These are phyloP conservation scores for Colletotrichum neosansevieriae DNA, from an alignment of 2,329 filamentous ascomycete species.

Conservation along the genomic window DNA sequence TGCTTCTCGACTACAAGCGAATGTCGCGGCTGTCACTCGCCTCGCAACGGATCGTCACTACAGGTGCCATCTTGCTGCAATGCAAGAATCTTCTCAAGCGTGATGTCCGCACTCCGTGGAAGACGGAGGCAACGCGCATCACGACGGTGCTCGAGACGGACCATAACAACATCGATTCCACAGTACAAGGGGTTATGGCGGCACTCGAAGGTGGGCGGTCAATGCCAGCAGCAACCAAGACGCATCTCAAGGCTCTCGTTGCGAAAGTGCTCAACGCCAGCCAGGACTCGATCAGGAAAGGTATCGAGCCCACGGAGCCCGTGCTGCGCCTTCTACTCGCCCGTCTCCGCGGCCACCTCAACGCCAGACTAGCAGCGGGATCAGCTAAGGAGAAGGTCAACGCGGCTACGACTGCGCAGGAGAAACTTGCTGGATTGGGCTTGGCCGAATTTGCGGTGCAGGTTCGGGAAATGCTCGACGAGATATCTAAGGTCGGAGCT, in stretches of 20 bases:
- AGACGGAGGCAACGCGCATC: constrained; percentile 78
- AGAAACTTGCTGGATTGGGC: constrained; percentile 76
- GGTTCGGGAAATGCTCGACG: constrained; percentile 77
- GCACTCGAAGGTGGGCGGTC: constrained; percentile 71
- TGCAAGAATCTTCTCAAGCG: constrained; percentile 87
- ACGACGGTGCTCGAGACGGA: constrained; percentile 74
- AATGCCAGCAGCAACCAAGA: constrained; percentile 74
- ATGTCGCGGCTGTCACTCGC: constrained; percentile 58
- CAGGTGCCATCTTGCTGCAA: constrained; percentile 80
- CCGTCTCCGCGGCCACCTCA: constrained; percentile 74
- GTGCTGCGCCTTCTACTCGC: constrained; percentile 76
- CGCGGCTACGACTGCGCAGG: constrained; percentile 75
- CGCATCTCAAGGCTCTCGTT: constrained; percentile 69
- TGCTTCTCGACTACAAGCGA: constrained; percentile 75
- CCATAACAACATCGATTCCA: constrained; percentile 62
- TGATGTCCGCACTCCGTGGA: constrained; percentile 83
- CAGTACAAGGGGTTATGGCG: constrained; percentile 71
- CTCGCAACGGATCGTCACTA: constrained; percentile 72
- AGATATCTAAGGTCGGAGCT: constrained; percentile 72
- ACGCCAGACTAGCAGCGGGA: constrained; percentile 72
- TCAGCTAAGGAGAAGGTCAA: constrained; percentile 78
- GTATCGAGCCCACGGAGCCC: constrained; percentile 63
- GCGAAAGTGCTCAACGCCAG: constrained; percentile 66
- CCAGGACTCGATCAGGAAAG: constrained; percentile 56
- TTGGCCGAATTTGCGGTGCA: constrained; percentile 79